Percentiles rank a stretch among this genome's conserved stretches.
Conservation (phyloP, 192 early-diverging fungal species). For the Coemansia sp. region DNA sequence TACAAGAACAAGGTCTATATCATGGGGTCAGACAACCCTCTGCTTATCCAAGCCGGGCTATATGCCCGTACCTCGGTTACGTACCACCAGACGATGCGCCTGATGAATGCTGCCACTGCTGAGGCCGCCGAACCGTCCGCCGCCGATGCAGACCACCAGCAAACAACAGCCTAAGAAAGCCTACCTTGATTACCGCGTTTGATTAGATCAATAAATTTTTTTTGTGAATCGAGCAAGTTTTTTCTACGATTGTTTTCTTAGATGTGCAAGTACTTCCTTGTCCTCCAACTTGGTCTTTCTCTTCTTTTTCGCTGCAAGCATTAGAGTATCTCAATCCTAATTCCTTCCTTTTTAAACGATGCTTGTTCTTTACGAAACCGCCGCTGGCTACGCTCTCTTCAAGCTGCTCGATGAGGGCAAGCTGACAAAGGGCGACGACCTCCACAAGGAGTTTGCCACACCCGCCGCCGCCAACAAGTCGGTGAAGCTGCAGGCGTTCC, state of each 20-base stretch:
- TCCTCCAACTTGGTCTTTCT: background rate
- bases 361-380: slow-evolving; percentile 96
- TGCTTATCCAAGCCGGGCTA: slow-evolving; percentile 38
- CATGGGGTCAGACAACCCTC: slow-evolving; percentile 55
- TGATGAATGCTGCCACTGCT: slow-evolving; percentile 1
- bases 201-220: slow-evolving; percentile 36
- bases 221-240: slow-evolving; percentile 14
- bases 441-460: slow-evolving; percentile 87
- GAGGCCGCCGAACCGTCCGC: background rate
- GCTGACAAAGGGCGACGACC: slow-evolving; percentile 79
- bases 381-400: slow-evolving; percentile 96
- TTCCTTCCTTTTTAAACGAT: slow-evolving; percentile 41
- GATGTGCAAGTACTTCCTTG: background rate
- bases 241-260: slow-evolving; percentile 5
- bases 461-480: slow-evolving; percentile 85
- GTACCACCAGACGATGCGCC: slow-evolving; percentile 35
- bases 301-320: background rate
- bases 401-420: slow-evolving; percentile 89
- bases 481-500: slow-evolving; percentile 93
- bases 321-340: background rate
- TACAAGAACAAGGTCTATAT: slow-evolving; percentile 82
- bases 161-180: background rate
- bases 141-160: background rate
- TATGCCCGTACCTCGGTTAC: slow-evolving; percentile 37
- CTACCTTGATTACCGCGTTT: background rate